phyloP scores from a whole-genome alignment of 495 filamentous ascomycete genomes.

The Penicillium crystallinum region DNA sequence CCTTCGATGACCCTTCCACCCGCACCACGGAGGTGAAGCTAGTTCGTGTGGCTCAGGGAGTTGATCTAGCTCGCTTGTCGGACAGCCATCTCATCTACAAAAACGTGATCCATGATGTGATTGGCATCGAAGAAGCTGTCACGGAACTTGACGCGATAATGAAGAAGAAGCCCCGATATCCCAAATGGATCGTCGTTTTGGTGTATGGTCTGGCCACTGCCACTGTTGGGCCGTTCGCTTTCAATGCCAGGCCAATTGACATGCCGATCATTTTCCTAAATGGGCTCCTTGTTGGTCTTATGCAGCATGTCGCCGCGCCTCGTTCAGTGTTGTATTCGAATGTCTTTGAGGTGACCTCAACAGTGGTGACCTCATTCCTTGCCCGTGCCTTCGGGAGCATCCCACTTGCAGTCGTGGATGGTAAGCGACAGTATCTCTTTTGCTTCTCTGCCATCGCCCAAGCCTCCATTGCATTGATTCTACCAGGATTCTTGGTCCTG shows the following conservation, averaged over 20 bases:
- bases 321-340: slow-evolving; percentile 69
- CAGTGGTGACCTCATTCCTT: slow-evolving; percentile 77
- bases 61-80: slow-evolving; percentile 75
- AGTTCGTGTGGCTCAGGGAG: slow-evolving; percentile 64
- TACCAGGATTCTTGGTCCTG: slow-evolving; percentile 81
- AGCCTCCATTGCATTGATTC: slow-evolving; percentile 83
- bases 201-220: slow-evolving; percentile 79
- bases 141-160: slow-evolving; percentile 61
- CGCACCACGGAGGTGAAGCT: slow-evolving; percentile 89
- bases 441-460: slow-evolving; percentile 90
- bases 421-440: slow-evolving; percentile 54
- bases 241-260: slow-evolving; percentile 76
- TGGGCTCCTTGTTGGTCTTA: slow-evolving; percentile 70
- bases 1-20: slow-evolving; percentile 80
- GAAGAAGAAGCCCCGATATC: slow-evolving; percentile 57
- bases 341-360: slow-evolving; percentile 81
- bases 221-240: slow-evolving; percentile 76
- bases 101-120: slow-evolving; percentile 78
- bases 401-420: slow-evolving; percentile 31
- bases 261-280: slow-evolving; percentile 80
- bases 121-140: slow-evolving; percentile 77
- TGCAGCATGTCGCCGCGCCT: slow-evolving; percentile 74
- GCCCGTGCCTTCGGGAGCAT: slow-evolving; percentile 81
- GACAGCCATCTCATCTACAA: slow-evolving; percentile 88
- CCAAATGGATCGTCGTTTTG: slow-evolving; percentile 60